Conservation (phyloP, 2,329 filamentous ascomycete species). For the Cladosporium sp. region DNA sequence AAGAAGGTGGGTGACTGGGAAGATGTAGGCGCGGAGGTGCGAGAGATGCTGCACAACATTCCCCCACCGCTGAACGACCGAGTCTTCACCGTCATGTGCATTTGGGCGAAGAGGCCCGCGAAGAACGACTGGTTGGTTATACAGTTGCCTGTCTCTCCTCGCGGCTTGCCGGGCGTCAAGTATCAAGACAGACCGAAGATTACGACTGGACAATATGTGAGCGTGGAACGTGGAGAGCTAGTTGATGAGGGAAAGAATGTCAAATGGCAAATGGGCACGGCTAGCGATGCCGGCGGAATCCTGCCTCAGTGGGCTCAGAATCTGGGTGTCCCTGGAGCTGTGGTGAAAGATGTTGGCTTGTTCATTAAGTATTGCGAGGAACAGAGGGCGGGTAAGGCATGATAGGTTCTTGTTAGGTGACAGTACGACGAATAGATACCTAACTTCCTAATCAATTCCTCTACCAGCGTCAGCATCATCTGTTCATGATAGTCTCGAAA, state of each 20-base stretch:
- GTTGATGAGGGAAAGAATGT: slow-evolving; percentile 39
- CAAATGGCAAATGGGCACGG: slow-evolving; percentile 75
- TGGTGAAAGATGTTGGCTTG: slow-evolving; percentile 67
- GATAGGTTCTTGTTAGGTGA: too few relatives aligned
- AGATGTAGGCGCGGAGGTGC: slow-evolving; percentile 42
- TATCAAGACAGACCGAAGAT: slow-evolving; percentile 33
- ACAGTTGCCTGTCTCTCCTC: slow-evolving; percentile 35
- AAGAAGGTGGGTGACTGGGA: slow-evolving; percentile 26
- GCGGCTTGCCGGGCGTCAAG: slow-evolving; percentile 30
- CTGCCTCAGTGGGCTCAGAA: slow-evolving; percentile 65
- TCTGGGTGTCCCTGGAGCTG: slow-evolving; percentile 54
- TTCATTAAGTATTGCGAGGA: slow-evolving; percentile 56
- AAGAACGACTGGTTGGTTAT: slow-evolving; percentile 30
- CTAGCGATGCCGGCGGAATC: slow-evolving; percentile 63
- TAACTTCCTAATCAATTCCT: too few relatives aligned
- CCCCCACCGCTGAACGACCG: slow-evolving; percentile 57
- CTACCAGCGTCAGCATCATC: too few relatives aligned
- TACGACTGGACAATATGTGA: slow-evolving; percentile 58
- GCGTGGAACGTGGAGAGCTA: slow-evolving; percentile 58
- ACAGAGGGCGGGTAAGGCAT: background rate
- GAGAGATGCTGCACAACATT: slow-evolving; percentile 63
- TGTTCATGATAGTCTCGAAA: too few relatives aligned
- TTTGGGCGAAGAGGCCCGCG: slow-evolving; percentile 41
- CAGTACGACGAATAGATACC: too few relatives aligned
- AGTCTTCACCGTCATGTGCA: slow-evolving; percentile 62